A percentile compares a stretch with the other conserved stretches of the same genome.
Evolutionary conservation across 78 protist species (phyloP).

Genomic region (Tieghemostelium lacteum): DNA sequence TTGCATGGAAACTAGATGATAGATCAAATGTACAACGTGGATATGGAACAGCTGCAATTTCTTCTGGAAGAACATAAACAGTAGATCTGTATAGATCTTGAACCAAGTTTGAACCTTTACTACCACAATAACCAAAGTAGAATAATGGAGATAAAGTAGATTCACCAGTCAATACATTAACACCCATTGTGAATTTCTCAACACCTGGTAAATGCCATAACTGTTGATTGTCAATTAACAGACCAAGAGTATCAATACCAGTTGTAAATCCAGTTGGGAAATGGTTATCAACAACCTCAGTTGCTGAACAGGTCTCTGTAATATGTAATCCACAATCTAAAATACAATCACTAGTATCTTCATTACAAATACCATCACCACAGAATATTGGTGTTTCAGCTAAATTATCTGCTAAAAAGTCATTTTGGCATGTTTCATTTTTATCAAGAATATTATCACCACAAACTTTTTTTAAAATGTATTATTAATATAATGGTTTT

Average conservation of each 20-base stretch:
- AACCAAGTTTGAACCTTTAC: not conserved
- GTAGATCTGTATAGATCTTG: not conserved
- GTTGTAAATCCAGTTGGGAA: not conserved
- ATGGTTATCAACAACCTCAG: not conserved
- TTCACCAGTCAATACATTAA: not conserved
- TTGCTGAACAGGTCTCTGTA: not conserved
- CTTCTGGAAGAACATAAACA: not conserved
- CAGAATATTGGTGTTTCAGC: not conserved
- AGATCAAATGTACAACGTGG: not conserved
- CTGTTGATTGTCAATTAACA: not conserved
- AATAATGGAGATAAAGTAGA: not conserved
- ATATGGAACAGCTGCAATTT: not conserved
- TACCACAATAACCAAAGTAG: not conserved
- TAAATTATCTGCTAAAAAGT: not conserved
- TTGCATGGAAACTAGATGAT: not conserved
- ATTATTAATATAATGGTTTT: too few species aligned
- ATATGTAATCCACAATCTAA: not conserved
- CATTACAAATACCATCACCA: slow-evolving; percentile 33
- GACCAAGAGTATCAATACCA: not conserved
- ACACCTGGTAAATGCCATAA: not conserved
- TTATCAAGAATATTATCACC: not conserved
- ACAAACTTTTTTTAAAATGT: too few species aligned
- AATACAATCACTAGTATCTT: not conserved
- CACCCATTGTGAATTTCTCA: not conserved
- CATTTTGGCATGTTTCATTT: not conserved